Evolutionary conservation across 83 land plant genomes (phyloP).

Genomic region (Thuja plicata): DNA sequence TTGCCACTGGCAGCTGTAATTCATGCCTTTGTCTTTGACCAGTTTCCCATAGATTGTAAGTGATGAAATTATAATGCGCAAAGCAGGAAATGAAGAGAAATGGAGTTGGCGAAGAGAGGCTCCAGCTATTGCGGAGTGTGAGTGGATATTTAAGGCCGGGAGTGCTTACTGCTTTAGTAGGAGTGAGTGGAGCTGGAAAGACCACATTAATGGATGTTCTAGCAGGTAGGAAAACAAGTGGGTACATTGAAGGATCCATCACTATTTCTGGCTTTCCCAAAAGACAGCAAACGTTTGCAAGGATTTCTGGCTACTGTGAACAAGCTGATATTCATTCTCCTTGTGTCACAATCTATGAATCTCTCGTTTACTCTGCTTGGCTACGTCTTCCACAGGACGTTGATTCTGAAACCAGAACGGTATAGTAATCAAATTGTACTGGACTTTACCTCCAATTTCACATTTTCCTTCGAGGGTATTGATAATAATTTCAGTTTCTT

Average conservation of each 20-base stretch:
- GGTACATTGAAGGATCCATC: constrained; percentile 52
- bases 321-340: constrained; percentile 66
- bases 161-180: constrained; percentile 51
- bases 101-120: constrained; percentile 34
- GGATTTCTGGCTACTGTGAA: constrained; percentile 61
- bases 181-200: constrained; percentile 72
- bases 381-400: constrained; percentile 45
- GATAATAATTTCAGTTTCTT: no score
- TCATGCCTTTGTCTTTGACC: no score
- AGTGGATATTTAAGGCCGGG: constrained; percentile 66
- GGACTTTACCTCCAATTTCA: no score
- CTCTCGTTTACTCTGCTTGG: constrained; percentile 60
- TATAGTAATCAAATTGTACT: not conserved
- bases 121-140: constrained; percentile 39
- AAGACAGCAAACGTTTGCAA: constrained; percentile 53
- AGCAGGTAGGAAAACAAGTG: constrained; percentile 61
- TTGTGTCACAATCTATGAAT: constrained; percentile 52
- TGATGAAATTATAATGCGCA: not conserved
- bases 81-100: constrained; percentile 51
- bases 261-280: constrained; percentile 56
- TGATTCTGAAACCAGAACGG: constrained; percentile 32
- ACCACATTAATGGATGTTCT: constrained; percentile 70
- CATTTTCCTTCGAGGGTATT: not conserved
- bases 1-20: no score
- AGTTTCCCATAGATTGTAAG: not conserved